phyloP scores from a whole-genome alignment of 306 rosid genomes.

The Cercis canadensis region DNA sequence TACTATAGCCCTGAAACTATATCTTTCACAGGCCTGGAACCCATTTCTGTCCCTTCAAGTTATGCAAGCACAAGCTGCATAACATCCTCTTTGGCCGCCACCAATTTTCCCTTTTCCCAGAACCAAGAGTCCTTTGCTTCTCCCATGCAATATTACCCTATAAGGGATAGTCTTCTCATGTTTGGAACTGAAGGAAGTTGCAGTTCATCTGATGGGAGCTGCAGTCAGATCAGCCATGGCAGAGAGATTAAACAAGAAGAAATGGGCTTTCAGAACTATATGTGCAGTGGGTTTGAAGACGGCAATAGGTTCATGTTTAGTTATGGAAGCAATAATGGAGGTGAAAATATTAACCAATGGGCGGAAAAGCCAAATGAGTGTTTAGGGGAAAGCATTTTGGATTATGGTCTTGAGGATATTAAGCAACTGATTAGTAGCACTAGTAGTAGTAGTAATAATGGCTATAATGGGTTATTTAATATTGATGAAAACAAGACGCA shows the following conservation, averaged over 20 bases:
- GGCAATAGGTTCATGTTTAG: conserved; percentile 35
- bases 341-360: conserved; percentile 43
- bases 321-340: conserved; percentile 33
- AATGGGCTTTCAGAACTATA: conserved; percentile 43
- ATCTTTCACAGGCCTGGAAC: conserved; percentile 45
- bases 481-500: conserved; percentile 61
- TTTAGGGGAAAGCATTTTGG: conserved; percentile 48
- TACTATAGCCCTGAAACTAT: conserved; percentile 31
- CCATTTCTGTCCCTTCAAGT: conserved; percentile 33
- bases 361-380: conserved; percentile 42
- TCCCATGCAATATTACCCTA: conserved; percentile 47
- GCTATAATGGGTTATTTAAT: conserved; percentile 34
- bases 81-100: neutral
- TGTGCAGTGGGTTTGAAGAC: conserved; percentile 42
- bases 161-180: conserved; percentile 47
- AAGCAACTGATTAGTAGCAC: conserved; percentile 57
- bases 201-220: conserved; percentile 81
- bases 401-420: conserved; percentile 54
- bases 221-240: conserved; percentile 52
- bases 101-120: conserved; percentile 46
- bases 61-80: conserved; percentile 37
- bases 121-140: conserved; percentile 48
- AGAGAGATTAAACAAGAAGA: conserved; percentile 60
- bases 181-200: conserved; percentile 81
- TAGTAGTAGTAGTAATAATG: conserved; percentile 24